Evolutionary conservation across 2,329 filamentous ascomycete genomes (phyloP).

Genomic region (Akanthomyces uredinophilus): DNA sequence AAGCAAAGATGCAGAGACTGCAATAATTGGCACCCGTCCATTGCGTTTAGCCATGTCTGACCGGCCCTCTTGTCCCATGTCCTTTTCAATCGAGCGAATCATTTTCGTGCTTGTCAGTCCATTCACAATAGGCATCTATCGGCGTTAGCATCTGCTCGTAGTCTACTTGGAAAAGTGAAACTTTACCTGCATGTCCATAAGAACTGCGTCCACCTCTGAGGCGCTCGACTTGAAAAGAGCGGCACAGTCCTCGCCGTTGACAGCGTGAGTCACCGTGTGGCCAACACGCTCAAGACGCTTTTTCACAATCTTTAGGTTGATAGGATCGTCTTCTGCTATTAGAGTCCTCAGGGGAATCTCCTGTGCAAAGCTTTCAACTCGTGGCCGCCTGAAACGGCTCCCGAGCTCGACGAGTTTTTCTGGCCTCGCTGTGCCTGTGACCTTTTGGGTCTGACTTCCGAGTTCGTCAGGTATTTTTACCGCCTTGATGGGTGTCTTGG

Average conservation of each 20-base stretch:
- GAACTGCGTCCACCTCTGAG: conserved; percentile 64
- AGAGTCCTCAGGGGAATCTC: conserved; percentile 48
- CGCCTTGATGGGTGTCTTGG: conserved; percentile 41
- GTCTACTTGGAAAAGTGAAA: conserved; percentile 9
- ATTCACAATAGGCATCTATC: conserved; percentile 86
- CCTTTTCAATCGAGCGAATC: conserved; percentile 69
- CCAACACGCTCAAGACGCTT: conserved; percentile 75
- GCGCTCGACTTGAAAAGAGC: conserved; percentile 61
- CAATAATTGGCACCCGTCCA: conserved; percentile 72
- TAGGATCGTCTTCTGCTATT: conserved; percentile 82
- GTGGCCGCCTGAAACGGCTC: background rate
- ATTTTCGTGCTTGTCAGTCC: conserved; percentile 76
- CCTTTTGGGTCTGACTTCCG: conserved; percentile 25
- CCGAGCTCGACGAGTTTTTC: background rate
- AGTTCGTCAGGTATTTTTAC: conserved; percentile 47
- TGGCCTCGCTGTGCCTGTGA: background rate
- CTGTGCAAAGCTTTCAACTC: conserved; percentile 15
- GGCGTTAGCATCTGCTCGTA: background rate
- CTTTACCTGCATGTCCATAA: conserved; percentile 89
- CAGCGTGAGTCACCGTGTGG: conserved; percentile 65
- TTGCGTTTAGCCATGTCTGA: conserved; percentile 57
- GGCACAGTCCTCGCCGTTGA: conserved; percentile 83
- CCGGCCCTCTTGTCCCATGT: conserved; percentile 39
- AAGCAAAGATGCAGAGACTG: conserved; percentile 75
- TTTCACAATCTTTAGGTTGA: conserved; percentile 76